Evolutionary conservation across 192 early-diverging fungal species (phyloP), one percentile per base, ranked within the genome.

Genomic region (Coemansia sp.): DNA sequence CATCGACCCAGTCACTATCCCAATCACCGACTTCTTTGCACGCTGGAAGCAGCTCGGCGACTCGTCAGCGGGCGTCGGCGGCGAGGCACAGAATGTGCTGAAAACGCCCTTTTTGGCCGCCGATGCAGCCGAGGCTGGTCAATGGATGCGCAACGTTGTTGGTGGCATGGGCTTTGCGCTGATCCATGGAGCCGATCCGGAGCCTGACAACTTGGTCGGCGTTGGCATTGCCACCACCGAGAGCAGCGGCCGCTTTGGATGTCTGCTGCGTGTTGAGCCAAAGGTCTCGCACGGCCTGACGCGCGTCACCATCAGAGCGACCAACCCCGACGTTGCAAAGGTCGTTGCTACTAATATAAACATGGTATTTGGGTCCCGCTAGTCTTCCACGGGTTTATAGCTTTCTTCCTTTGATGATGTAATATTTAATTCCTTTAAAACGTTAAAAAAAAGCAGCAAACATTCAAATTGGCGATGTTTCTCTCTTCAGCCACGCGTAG

Each of bases 11-110:
- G 91, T 95, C 13, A 80, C 72, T 12, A 86, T 99, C 51, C 66
- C 87, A 25, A 85, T 90, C 7, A 31, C 67, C 8, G 92, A 93
- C 65, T 99, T 95, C 71, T 95, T 99, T 66, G 72, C 81, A 12
- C 84, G 97, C 20, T 99, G 97, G 97, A 90, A 90, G 72, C 96
- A 98, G 80, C 91, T 99, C 75, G 95, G 95, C 28, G 94, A 93
- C 0, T 73, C 92, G 1, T 4, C 40, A 4, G 40, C 9, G 1
- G 13, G 4, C 48, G 89, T 87, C 3, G 68, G 64, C 43, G 84
- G 93, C 25, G 96, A 99, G 67, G 80, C 78, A 20, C 93, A 95
- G 77, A 37, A 42, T 12, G 73, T 83, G 9, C 12, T 79, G 12
- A 66, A 68, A 48, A 72, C 77, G 56, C 63, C 70, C 58, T 76